Base-by-base conservation (phyloP, 768 basidiomycete species). In the Calvatia gigantea region DNA sequence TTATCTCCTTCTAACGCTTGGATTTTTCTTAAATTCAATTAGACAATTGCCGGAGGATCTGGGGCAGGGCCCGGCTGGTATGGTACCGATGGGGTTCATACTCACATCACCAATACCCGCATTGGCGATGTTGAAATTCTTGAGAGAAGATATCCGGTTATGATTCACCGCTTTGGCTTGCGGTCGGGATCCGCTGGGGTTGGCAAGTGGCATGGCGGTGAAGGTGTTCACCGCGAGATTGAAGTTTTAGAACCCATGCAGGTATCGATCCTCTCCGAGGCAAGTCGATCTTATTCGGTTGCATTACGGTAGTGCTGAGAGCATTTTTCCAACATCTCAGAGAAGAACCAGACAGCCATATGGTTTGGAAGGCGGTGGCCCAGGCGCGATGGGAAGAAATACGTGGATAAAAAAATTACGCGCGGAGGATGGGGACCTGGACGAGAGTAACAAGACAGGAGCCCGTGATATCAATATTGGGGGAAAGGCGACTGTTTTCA, bases 21-120 rank as follows among this genome's bases (percentile, higher is more conserved):
- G 6, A 39, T 12, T 12, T 21, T 44, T 23, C 28, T 56, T 38
- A 44, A 32, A 54, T 56, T 52, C 48, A 59, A 58, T 15, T 61
- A 94, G 90, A 98, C 95, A 0, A 94, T 97, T 53, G 93, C 91
- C 2, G 95, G 94, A 6, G 95, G 95, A 19, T 91, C 90, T 4
- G 95, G 95, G 4, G 94, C 95, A 0, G 94, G 95, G 0, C 86
- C 89, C 2, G 68, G 70, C 8, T 96, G 94, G 94, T 85, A 94
- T 63, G 95, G 95, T 3, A 93, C 92, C 14, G 91, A 90, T 23
- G 94, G 94, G 6, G 90, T 96, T 2, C 94, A 96, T 68, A 94
- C 92, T 1, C 91, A 94, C 65, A 94, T 94, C 62, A 94, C 94
- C 0, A 94, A 94, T 68, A 94, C 92, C 8, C 84, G 92, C 9